phyloP scores from a whole-genome alignment of 192 early-diverging fungal species.

The Linnemannia schmuckeri region DNA sequence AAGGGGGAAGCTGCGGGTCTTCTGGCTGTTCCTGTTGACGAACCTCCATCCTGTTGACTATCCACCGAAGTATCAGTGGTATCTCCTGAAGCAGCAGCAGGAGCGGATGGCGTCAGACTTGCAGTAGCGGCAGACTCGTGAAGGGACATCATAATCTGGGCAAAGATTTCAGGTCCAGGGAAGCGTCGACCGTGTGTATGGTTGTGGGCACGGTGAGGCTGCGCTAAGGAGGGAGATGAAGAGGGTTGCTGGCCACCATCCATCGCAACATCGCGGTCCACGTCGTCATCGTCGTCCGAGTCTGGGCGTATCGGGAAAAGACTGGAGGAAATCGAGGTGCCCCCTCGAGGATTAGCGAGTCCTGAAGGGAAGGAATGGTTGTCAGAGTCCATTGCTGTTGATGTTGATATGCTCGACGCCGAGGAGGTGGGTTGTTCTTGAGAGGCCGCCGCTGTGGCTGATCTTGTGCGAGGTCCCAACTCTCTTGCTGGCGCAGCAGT shows the following conservation, averaged over 20 bases:
- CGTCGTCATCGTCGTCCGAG: conserved; percentile 37
- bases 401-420: background rate
- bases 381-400: conserved; percentile 9
- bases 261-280: conserved; percentile 17
- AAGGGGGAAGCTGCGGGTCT: background rate
- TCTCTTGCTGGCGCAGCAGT: conserved; percentile 1
- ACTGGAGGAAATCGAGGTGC: conserved; percentile 44
- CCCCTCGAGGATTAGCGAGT: conserved; percentile 35
- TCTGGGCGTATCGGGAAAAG: conserved; percentile 40
- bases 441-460: background rate
- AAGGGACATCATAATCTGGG: conserved; percentile 29
- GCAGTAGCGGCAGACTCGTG: background rate
- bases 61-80: background rate
- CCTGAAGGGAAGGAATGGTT: conserved; percentile 6
- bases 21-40: background rate
- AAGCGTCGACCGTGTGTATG: background rate
- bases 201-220: background rate
- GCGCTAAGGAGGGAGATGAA: background rate
- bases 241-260: background rate
- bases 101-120: background rate
- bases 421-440: conserved; percentile 6
- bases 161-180: conserved; percentile 19
- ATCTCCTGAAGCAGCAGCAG: background rate
- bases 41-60: background rate
- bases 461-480: conserved; percentile 11